A percentile compares a stretch with the other conserved stretches of the same genome.
Conservation (phyloP, 2,329 filamentous ascomycete genomes). For the Aspergillus luchuensis region DNA sequence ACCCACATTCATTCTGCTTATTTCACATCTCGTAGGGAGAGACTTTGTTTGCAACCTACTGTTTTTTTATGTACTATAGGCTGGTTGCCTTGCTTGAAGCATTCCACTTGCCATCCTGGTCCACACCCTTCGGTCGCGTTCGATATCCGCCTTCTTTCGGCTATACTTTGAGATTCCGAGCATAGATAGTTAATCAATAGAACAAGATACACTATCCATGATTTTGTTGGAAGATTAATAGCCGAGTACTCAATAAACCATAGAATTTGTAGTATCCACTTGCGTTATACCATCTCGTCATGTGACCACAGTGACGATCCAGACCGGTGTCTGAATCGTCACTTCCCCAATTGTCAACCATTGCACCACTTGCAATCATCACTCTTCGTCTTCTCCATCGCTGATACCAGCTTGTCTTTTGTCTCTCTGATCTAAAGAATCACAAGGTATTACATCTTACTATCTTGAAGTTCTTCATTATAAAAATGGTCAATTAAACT, state of each 20-base stretch:
- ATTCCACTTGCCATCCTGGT: not conserved
- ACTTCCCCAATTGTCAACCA: too few species aligned
- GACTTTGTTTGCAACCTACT: not conserved
- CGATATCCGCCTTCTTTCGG: not conserved
- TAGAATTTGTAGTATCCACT: too few species aligned
- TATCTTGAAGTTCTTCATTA: not conserved
- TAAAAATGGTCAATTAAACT: not conserved
- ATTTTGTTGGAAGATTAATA: not conserved
- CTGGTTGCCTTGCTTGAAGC: not conserved
- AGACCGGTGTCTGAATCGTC: too few species aligned
- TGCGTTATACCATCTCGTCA: not conserved
- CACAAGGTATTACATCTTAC: not conserved
- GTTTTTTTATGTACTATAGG: slow-evolving; percentile 6
- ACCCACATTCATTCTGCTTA: not conserved
- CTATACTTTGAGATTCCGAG: not conserved
- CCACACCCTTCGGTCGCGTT: not conserved
- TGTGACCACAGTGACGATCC: not conserved
- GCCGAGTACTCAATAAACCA: not conserved
- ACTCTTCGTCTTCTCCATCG: not conserved
- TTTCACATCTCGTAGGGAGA: too few species aligned
- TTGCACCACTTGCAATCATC: not conserved
- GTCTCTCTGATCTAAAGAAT: not conserved
- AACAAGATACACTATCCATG: not conserved
- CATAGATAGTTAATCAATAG: not conserved
- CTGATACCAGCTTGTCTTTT: not conserved